Conservation (phyloP, 2,329 filamentous ascomycete genomes). For the Epichloe glyceriae region DNA sequence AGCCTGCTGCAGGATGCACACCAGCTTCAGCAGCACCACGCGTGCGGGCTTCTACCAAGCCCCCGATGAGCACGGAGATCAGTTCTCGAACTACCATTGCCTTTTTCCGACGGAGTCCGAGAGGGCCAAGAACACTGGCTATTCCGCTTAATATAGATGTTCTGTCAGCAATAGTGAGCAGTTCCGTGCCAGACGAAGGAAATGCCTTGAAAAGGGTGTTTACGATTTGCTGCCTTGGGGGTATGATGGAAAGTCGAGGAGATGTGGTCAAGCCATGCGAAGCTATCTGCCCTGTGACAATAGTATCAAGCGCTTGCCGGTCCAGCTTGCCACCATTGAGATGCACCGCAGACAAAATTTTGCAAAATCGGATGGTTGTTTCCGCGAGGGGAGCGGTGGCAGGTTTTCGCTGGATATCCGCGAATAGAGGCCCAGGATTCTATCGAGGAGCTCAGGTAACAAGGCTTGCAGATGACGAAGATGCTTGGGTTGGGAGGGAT, state of each 20-base stretch:
- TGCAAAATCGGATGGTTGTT: constrained; percentile 59
- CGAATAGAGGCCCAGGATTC: constrained; percentile 61
- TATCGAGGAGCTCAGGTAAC: constrained; percentile 62
- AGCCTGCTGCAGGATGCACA: constrained; percentile 81
- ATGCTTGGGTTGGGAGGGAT: constrained; percentile 36
- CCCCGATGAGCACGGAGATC: constrained; percentile 68
- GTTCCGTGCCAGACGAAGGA: constrained; percentile 51
- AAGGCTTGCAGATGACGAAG: constrained; percentile 42
- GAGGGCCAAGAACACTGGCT: constrained; percentile 64
- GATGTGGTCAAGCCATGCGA: constrained; percentile 36
- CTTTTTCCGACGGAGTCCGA: constrained; percentile 80
- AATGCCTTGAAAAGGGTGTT: constrained; percentile 56
- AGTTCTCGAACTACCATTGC: constrained; percentile 81
- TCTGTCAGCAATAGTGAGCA: constrained; percentile 61
- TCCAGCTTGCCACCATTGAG: constrained; percentile 50
- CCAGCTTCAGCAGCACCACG: constrained; percentile 91
- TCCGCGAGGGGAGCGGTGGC: constrained; percentile 62
- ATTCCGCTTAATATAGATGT: constrained; percentile 75
- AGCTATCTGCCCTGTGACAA: constrained; percentile 49
- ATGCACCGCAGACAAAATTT: constrained; percentile 55
- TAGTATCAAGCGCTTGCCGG: constrained; percentile 46
- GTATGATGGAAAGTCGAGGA: constrained; percentile 42
- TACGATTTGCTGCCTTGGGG: constrained; percentile 50
- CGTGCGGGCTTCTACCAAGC: constrained; percentile 80
- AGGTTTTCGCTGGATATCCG: constrained; percentile 57